Base-by-base conservation (phyloP, 805 yeast genomes). In the Pichia thaimueangensis region DNA sequence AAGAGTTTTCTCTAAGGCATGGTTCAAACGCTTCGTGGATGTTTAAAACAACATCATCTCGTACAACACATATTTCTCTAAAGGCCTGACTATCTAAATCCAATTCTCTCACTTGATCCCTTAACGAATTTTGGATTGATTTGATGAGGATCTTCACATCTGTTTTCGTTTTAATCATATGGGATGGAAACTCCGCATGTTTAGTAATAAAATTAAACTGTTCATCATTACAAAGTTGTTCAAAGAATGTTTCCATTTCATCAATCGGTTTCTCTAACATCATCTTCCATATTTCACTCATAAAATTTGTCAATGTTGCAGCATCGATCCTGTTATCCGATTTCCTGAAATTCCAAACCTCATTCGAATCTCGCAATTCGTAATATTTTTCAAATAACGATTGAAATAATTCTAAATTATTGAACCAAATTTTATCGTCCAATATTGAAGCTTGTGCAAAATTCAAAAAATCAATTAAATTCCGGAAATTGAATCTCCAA, bases 21-120 rank as follows among this genome's bases (percentile, higher is more conserved):
- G 82, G 81, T 16, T 63, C 61, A 51, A 76, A 65, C 15, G 63
- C 68, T 22, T 53, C 53, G 15, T 39, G 37, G 8, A 42, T 29
- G 15, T 54, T 50, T 10, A 67, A 55, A 8, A 70, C 49, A 0
- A 58, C 56, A 4, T 54, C 52, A 50, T 42, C 38, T 13, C 50
- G 53, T 5, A 68, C 55, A n/a, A 69, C 62, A 42, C 71, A 65
- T 4, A 70, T 60, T 41, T 75, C 80, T 45, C 63, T 54, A 43
- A 70, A 65, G 9, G 63, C 54, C 22, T 53, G 58, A 29, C 49
- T 39, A 5, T 50, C 47, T n/a, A 61, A 41, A 24, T 59, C 53
- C 17, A 59, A 43, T 19, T 53, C 57, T 13, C 47, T 48, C n/a
- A 59, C 39, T 35, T 53, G 54, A 8, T 30, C 28, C 11, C 45